Percentiles rank a stretch among this genome's conserved stretches.
Conservation (phyloP, 805 yeast genomes). For the Dipodascopsis uninucleata region DNA sequence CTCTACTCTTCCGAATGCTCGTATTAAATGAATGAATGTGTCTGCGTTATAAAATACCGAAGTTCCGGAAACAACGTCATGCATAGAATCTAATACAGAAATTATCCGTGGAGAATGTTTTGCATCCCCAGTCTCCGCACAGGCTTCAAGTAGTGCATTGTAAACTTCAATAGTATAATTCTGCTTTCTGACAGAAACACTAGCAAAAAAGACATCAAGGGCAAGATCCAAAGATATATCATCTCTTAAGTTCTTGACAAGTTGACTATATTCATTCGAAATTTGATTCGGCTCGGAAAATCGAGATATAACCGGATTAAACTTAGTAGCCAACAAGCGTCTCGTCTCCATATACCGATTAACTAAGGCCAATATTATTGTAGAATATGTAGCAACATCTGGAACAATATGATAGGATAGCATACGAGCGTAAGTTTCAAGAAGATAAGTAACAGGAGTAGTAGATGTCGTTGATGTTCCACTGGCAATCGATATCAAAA, state of each 20-base stretch:
- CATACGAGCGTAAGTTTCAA: conserved; percentile 18
- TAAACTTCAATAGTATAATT: conserved; percentile 27
- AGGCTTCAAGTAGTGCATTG: conserved; percentile 25
- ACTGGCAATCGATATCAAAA: conserved; percentile 9
- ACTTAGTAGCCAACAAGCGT: neutral
- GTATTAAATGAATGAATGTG: conserved; percentile 28
- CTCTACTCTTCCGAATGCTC: conserved; percentile 25
- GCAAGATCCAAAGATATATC: conserved; percentile 31
- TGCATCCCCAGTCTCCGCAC: conserved; percentile 17
- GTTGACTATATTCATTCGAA: conserved; percentile 15
- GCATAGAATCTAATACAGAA: conserved; percentile 3
- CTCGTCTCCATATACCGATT: conserved; percentile 8
- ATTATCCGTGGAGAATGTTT: conserved; percentile 1
- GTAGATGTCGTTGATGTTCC: neutral
- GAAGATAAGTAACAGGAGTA: conserved; percentile 4
- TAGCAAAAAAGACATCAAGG: conserved; percentile 34
- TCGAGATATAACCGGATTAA: conserved; percentile 9
- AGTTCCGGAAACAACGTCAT: conserved; percentile 7
- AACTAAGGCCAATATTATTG: conserved; percentile 15
- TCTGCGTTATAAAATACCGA: conserved; percentile 17
- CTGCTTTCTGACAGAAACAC: conserved; percentile 28
- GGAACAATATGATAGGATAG: conserved; percentile 19
- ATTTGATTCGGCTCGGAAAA: conserved; percentile 4
- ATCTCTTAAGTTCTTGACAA: conserved; percentile 6
- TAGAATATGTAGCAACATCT: conserved; percentile 17